Conservation (phyloP, 192 early-diverging fungal species). For the Paraglomus occultum region DNA sequence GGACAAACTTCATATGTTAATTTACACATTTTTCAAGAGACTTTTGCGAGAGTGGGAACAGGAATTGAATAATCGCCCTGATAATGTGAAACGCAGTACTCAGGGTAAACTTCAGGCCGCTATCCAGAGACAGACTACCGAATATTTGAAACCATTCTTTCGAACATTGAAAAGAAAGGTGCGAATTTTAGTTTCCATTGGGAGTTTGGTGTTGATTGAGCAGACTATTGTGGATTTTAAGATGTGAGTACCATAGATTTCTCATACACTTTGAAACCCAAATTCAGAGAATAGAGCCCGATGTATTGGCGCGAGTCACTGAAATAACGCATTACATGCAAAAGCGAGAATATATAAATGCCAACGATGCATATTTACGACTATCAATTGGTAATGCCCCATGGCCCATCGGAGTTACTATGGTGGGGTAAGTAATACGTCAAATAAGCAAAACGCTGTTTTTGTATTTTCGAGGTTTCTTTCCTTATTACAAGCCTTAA, state of each 20-base stretch:
- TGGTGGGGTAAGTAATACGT: conserved; percentile 69
- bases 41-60: conserved; percentile 85
- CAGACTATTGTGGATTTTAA: too few species aligned
- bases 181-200: background rate
- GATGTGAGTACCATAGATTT: background rate
- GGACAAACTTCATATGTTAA: conserved; percentile 67
- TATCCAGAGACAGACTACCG: conserved; percentile 78
- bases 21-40: conserved; percentile 84
- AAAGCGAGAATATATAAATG: conserved; percentile 84
- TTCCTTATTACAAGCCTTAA: background rate
- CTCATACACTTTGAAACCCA: background rate
- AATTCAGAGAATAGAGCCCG: conserved; percentile 62
- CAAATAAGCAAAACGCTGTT: background rate
- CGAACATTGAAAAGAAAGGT: conserved; percentile 71
- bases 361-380: conserved; percentile 91
- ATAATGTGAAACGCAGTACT: conserved; percentile 75
- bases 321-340: conserved; percentile 89
- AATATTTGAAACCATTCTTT: conserved; percentile 93
- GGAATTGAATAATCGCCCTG: conserved; percentile 66
- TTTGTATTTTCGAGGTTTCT: background rate
- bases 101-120: conserved; percentile 81
- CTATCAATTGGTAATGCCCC: conserved; percentile 97
- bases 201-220: too few species aligned
- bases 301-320: conserved; percentile 85
- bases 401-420: conserved; percentile 97